These are phyloP conservation scores for Metschnikowia reukaufii DNA, from an alignment of 805 yeast species.

Conservation along the genomic window DNA sequence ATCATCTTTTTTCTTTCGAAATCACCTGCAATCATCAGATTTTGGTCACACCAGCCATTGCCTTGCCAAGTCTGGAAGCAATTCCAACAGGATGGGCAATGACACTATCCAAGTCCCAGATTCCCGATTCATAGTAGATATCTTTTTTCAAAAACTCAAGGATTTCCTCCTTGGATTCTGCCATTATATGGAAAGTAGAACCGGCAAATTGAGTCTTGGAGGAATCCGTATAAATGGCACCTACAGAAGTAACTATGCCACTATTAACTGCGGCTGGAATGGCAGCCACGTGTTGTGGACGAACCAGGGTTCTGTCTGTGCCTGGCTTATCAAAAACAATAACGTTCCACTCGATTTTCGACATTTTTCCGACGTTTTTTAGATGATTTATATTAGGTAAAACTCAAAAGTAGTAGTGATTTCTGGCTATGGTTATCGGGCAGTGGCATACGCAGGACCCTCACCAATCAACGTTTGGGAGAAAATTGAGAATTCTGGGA, in stretches of 20 bases:
- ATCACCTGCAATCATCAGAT: conserved; percentile 3
- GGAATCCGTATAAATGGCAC: conserved; percentile 50
- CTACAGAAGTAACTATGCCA: conserved; percentile 46
- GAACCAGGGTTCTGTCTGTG: conserved; percentile 51
- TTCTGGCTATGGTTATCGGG: too few species aligned
- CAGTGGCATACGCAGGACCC: too few species aligned
- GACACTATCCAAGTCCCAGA: conserved; percentile 73
- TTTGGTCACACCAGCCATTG: conserved; percentile 30
- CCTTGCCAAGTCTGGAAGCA: conserved; percentile 37
- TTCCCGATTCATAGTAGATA: conserved; percentile 59
- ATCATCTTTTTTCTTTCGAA: neutral
- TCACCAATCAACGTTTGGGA: too few species aligned
- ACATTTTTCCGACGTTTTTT: conserved; percentile 5
- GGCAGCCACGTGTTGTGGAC: conserved; percentile 53
- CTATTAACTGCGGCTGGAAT: conserved; percentile 43
- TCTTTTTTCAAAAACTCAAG: conserved; percentile 63
- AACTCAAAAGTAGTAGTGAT: too few species aligned
- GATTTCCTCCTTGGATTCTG: conserved; percentile 65
- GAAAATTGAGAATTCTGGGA: neutral
- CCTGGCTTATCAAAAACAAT: conserved; percentile 70
- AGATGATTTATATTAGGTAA: neutral
- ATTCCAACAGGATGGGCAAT: conserved; percentile 53
- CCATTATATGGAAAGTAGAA: conserved; percentile 60
- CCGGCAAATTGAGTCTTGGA: conserved; percentile 61
- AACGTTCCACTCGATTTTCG: conserved; percentile 44